A percentile compares a stretch with the other conserved stretches of the same genome.
phyloP scores from a whole-genome alignment of 2,329 filamentous ascomycete species.

The Ciborinia camelliae region DNA sequence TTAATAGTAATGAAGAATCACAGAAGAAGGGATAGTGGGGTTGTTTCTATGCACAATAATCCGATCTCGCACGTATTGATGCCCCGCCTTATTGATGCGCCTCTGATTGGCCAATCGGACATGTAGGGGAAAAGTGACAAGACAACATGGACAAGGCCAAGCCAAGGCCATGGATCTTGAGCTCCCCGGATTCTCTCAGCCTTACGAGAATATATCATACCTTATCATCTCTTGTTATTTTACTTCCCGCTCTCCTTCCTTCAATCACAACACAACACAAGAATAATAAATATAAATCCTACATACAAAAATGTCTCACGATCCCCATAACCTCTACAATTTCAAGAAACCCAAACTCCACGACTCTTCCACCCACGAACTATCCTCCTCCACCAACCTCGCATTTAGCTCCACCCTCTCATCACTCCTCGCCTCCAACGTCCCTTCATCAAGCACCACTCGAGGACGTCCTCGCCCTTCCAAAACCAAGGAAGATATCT shows the following conservation, averaged over 20 bases:
- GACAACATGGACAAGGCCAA: too few relatives aligned
- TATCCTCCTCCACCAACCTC: slow-evolving; percentile 68
- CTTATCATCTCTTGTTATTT: background rate
- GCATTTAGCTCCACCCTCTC: slow-evolving; percentile 87
- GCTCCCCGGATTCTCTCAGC: background rate
- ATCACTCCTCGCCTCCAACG: slow-evolving; percentile 67
- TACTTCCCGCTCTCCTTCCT: background rate
- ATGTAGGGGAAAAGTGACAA: too few relatives aligned
- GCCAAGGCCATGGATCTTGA: background rate
- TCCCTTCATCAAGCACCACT: slow-evolving; percentile 40
- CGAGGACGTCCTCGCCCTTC: slow-evolving; percentile 51
- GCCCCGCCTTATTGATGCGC: background rate
- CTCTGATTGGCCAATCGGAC: too few relatives aligned
- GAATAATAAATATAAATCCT: too few relatives aligned
- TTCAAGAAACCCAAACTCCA: slow-evolving; percentile 59
- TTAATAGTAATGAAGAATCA: background rate
- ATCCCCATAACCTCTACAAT: slow-evolving; percentile 66
- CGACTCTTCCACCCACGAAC: slow-evolving; percentile 57
- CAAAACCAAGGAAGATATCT: slow-evolving; percentile 64
- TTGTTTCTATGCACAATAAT: slow-evolving; percentile 12
- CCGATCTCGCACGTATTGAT: slow-evolving; percentile 19
- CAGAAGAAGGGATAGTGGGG: background rate
- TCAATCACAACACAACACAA: background rate
- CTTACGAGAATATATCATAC: background rate
- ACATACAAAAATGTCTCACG: slow-evolving; percentile 18